Evolutionary conservation across 2,329 filamentous ascomycete species (phyloP).

Genomic region (Tolypocladium nubicola): DNA sequence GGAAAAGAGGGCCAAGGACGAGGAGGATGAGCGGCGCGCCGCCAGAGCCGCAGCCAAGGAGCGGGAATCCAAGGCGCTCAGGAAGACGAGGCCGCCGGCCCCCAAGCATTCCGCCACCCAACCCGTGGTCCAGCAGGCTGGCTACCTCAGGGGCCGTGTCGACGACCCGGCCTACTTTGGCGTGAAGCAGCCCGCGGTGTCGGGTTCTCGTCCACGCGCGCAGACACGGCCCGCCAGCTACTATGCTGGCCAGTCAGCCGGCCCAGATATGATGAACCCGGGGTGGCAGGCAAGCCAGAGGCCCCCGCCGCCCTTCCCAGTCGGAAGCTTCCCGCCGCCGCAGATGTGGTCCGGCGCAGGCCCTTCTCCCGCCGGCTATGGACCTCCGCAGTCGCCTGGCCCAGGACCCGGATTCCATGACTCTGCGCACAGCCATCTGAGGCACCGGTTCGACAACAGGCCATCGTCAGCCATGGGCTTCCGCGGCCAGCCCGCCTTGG

Average conservation of each 20-base stretch:
- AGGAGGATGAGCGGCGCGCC: conserved; percentile 8
- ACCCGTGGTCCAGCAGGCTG: conserved; percentile 19
- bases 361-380: conserved; percentile 14
- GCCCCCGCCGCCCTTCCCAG: conserved; percentile 9
- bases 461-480: conserved; percentile 31
- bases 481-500: conserved; percentile 10
- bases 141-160: conserved; percentile 17
- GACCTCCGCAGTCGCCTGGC: conserved; percentile 17
- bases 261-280: conserved; percentile 14
- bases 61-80: conserved; percentile 15
- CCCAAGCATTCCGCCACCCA: conserved; percentile 21
- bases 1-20: conserved; percentile 13
- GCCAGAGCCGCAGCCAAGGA: conserved; percentile 5
- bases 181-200: conserved; percentile 20
- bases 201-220: conserved; percentile 20
- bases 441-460: conserved; percentile 22
- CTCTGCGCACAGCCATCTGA: conserved; percentile 18
- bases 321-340: conserved; percentile 21
- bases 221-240: conserved; percentile 24
- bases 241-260: conserved; percentile 19
- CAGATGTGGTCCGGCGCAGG: conserved; percentile 12
- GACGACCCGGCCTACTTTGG: conserved; percentile 25
- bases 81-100: conserved; percentile 17
- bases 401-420: conserved; percentile 20
- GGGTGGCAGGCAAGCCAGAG: conserved; percentile 16